Base-by-base conservation (phyloP, 768 basidiomycete genomes). In the Lactarius hengduanensis region DNA sequence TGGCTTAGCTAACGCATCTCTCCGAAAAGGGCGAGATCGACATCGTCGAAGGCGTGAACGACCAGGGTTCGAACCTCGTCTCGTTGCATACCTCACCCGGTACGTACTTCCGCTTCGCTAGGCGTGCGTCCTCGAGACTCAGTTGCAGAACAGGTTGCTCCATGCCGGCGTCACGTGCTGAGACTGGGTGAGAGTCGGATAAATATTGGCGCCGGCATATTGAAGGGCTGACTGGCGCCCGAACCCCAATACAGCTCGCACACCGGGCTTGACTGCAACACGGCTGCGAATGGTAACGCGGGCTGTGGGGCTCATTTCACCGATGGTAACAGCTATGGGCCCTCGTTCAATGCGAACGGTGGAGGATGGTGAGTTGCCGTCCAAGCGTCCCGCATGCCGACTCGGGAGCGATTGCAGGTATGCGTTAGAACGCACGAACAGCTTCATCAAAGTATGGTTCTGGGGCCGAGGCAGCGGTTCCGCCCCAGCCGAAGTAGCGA, bases 41-140 rank as follows among this genome's bases (percentile, higher is more conserved):
- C 70, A 82, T 85, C 60, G 69, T 84, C 45, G 84, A 86, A 72
- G 85, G 84, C 41, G 85, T 87, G 20, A 87, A 88, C 70, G 76
- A 85, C 71, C 76, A 80, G 64, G 75, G 77, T 20, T 78, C 82
- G 1, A 84, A 86, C 71, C 78, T 80, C 66, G 78, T 79, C 9
- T 83, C 86, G 0, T 76, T 89, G 53, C 88, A 89, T 74, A 88
- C 87, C 6, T 76, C 76, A 63, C 71, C 84, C 20, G 67, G 69
- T 63, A 57, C 28, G 65, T 41, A 65, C n/a, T 54, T 13, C 45
- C 32, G 9, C 43, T 18, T 18, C 38, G 22, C 53, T 30, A 62
- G 50, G 57, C n/a, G 36, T 34, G 40, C 22, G 40, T 58, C 36
- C 47, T 53, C 16, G 11, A 30, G 18, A 32, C 30, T 66, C 15